Evolutionary conservation across 1,284 basidiomycete genomes (phyloP), one percentile per base, ranked within the genome.

Genomic region (Sporisorium graminicola): DNA sequence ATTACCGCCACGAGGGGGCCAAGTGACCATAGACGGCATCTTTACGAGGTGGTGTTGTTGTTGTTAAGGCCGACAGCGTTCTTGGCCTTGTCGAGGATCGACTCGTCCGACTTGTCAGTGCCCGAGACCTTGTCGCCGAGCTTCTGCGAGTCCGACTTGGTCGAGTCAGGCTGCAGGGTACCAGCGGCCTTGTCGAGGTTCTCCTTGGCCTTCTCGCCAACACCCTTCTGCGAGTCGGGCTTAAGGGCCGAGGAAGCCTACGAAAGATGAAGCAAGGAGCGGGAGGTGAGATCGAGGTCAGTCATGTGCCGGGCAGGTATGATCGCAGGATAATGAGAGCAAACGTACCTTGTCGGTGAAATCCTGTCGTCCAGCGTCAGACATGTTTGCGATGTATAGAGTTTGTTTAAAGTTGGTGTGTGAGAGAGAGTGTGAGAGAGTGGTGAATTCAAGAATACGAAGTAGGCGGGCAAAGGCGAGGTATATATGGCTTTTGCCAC

Each of bases 41-140:
- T 33, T 65, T 58, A 63, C 24, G 42, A 10, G 31, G 50, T 29
- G 58, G 42, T 46, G 55, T 66, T 67, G 73, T 69, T 73, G 70
- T 66, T 47, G 67, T 58, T 58, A 42, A 79, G 66, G 58, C 77
- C 77, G 54, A 79, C 65, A 46, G 77, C 70, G 70, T 79, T 66
- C 77, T 79, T 79, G 57, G 74, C 77, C 65, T 76, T 74, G 77
- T 76, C 74, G 62, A 79, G 43, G 71, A 79, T 26, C 27, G 74
- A 76, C 58, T 70, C 67, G 65, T 79, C 67, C 33, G 71, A 69
- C 65, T 79, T 63, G 67, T 79, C 68, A 31, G 47, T 51, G 62
- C 71, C 88, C 69, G 89, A 89, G 80, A 90, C 13, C 57, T 86
- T 82, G 86, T 91, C 91, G 55, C 88, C 87, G n/a, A 87, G 79